These are phyloP conservation scores for Aspergillus unguis DNA, from an alignment of 2,329 filamentous ascomycete genomes.

Conservation along the genomic window DNA sequence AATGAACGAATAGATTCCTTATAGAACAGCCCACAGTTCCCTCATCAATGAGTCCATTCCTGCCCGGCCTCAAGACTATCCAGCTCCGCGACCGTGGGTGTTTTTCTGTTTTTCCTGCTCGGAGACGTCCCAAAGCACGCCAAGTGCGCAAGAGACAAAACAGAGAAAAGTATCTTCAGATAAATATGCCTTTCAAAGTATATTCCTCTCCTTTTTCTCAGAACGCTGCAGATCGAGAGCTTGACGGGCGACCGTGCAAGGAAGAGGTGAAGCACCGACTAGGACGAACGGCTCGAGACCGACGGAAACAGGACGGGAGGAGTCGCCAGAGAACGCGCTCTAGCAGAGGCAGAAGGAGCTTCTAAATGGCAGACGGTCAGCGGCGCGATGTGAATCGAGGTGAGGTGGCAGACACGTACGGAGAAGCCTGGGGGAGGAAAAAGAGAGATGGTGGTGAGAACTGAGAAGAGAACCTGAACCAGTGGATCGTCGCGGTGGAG, in stretches of 20 bases:
- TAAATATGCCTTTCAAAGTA: neutral
- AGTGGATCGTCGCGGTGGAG: slow-evolving; percentile 22
- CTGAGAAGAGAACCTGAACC: slow-evolving; percentile 12
- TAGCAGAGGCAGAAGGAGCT: slow-evolving; percentile 13
- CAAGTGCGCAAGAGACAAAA: slow-evolving; percentile 4
- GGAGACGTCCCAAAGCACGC: neutral
- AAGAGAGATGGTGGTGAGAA: neutral
- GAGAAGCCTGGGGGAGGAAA: neutral
- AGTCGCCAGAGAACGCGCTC: slow-evolving; percentile 6
- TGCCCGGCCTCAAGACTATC: slow-evolving; percentile 27
- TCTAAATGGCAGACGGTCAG: slow-evolving; percentile 2
- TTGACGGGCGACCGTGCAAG: slow-evolving; percentile 12
- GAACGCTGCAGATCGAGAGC: slow-evolving; percentile 1
- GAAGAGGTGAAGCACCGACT: slow-evolving; percentile 15
- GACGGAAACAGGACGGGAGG: slow-evolving; percentile 9
- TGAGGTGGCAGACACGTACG: slow-evolving; percentile 2
- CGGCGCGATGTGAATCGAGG: neutral
- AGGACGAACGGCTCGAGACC: slow-evolving; percentile 6
- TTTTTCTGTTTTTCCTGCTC: slow-evolving; percentile 1
- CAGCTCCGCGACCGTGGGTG: slow-evolving; percentile 11
- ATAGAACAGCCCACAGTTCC: slow-evolving; percentile 27
- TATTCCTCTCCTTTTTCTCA: slow-evolving; percentile 1
- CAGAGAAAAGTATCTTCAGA: neutral
- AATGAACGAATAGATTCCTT: slow-evolving; percentile 16
- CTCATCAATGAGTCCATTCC: slow-evolving; percentile 38